Evolutionary conservation across 306 rosid species (phyloP).

Genomic region (Cucurbita moschata): DNA sequence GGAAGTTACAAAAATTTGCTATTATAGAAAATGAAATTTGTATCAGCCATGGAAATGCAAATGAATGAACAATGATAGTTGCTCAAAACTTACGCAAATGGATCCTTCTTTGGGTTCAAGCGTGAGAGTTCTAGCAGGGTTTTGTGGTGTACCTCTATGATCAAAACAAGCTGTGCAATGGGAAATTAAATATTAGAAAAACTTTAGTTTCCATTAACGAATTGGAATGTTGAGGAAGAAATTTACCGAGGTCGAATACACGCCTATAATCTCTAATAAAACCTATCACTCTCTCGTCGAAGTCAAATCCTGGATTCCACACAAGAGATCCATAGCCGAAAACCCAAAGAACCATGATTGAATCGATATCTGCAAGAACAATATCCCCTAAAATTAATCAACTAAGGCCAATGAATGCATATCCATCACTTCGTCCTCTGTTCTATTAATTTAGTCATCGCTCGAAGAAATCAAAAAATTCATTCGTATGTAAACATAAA

Average conservation of each 20-base stretch:
- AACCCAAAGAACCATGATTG: constrained; percentile 83
- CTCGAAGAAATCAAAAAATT: background rate
- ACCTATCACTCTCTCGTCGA: constrained; percentile 64
- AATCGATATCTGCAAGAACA: constrained; percentile 17
- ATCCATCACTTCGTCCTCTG: background rate
- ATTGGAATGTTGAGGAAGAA: background rate
- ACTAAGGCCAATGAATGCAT: background rate
- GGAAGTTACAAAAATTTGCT: background rate
- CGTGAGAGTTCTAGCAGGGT: constrained; percentile 88
- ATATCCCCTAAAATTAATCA: background rate
- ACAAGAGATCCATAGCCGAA: constrained; percentile 95
- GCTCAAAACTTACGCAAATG: constrained; percentile 46
- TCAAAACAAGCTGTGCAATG: constrained; percentile 64
- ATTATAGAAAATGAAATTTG: background rate
- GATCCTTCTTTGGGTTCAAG: constrained; percentile 66
- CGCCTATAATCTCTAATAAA: constrained; percentile 79
- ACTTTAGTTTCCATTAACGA: background rate
- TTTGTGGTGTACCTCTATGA: constrained; percentile 84
- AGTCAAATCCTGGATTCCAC: constrained; percentile 93
- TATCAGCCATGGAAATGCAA: background rate
- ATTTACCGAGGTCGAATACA: constrained; percentile 79
- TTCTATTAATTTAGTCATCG: background rate
- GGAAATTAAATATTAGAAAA: background rate
- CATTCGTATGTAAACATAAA: background rate
- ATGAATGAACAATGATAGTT: too few relatives aligned